Evolutionary conservation across 495 filamentous ascomycete genomes (phyloP).

Genomic region (Penicillium manginii): DNA sequence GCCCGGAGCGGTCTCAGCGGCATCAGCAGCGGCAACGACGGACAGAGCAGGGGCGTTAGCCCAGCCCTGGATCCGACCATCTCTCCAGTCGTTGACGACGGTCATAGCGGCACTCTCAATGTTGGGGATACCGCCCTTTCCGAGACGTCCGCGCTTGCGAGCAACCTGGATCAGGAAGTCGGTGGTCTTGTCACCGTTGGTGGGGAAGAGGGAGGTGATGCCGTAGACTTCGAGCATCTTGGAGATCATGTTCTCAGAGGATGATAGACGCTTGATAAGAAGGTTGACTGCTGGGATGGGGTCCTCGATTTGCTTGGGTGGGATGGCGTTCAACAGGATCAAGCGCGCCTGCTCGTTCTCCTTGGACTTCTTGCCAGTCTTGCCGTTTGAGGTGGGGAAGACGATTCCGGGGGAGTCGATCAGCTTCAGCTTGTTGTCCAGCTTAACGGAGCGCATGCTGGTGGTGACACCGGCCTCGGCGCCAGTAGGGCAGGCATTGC

Average conservation of each 20-base stretch:
- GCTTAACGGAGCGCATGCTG: conserved; percentile 82
- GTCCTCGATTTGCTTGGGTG: conserved; percentile 91
- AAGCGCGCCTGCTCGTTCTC: conserved; percentile 74
- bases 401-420: conserved; percentile 97
- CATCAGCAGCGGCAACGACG: conserved; percentile 48
- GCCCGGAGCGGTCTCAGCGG: conserved; percentile 29
- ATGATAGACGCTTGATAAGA: conserved; percentile 75
- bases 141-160: conserved; percentile 84
- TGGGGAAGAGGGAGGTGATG: conserved; percentile 73
- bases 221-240: conserved; percentile 83
- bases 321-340: conserved; percentile 86
- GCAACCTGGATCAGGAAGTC: conserved; percentile 96
- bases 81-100: conserved; percentile 93
- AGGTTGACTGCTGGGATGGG: conserved; percentile 83
- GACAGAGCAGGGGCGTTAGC: conserved; percentile 69
- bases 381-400: conserved; percentile 67
- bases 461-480: conserved; percentile 96
- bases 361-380: conserved; percentile 56
- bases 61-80: conserved; percentile 95
- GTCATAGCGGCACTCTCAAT: conserved; percentile 84
- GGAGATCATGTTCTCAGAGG: conserved; percentile 68
- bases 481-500: conserved; percentile 80
- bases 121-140: conserved; percentile 90
- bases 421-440: conserved; percentile 92
- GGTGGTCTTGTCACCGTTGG: conserved; percentile 73